Evolutionary conservation across 805 yeast species (phyloP), one percentile per base, ranked within the genome.

Genomic region (Metschnikowia aberdeeniae): DNA sequence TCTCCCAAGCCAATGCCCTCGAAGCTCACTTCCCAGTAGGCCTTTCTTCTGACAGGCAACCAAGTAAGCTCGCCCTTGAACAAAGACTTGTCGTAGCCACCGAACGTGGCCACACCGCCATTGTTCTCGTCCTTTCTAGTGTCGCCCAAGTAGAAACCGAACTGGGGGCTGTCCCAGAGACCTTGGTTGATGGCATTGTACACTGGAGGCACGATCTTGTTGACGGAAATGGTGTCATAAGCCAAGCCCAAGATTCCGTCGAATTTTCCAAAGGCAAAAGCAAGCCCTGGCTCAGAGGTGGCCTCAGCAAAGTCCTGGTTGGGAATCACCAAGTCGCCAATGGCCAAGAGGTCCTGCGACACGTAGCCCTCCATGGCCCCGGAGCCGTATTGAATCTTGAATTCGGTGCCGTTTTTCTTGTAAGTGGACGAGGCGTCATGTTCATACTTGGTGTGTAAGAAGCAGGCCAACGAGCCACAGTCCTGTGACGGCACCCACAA

Each of bases 41-140:
- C 99, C 82, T 90, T 89, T 79, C 99, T 88, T 77, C 99, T 89
- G 51, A 93, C 95, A 48, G 99, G 99, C 70, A 93, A 79, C 89
- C 95, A 89, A 43, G 92, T 86, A 60, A 93, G 78, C 56, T 92
- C 81, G 55, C 99, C 99, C 40, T 73, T 69, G 68, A 73, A 89
- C 64, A 82, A 79, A 51, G 82, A 64, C 57, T 82, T 77, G 63
- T 92, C 97, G 55, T 84, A 75, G 57, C 99, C 99, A 66, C 99
- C 99, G 63, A 93, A 88, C 28, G 97, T 88, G 55, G 93, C 96
- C 56, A 84, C 80, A 60, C 99, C 98, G 42, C 96, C 97, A 46
- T 77, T 76, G 42, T 76, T 75, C 54, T 78, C 83, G 52, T 78
- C 76, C 59, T 81, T 80, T 47, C 78, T 72, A 50, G 81, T 73